phyloP scores from a whole-genome alignment of 169 alveolate species.

The Babesia ovis region DNA sequence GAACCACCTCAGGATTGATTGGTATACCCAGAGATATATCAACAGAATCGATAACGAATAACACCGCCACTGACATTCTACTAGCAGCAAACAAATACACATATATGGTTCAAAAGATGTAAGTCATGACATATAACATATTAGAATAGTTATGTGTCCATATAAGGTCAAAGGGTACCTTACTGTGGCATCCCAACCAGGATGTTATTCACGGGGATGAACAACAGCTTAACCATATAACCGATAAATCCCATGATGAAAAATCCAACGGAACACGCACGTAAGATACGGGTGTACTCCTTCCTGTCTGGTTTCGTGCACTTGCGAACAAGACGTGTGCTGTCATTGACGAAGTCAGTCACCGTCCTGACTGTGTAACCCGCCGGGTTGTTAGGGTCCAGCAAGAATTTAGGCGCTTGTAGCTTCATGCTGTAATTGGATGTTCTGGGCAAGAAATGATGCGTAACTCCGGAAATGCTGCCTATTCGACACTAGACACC shows the following conservation, averaged over 20 bases:
- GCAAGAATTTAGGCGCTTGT: constrained; percentile 69
- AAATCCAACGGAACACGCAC: constrained; percentile 93
- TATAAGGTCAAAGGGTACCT: background rate
- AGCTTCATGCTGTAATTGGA: constrained; percentile 44
- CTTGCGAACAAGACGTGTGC: constrained; percentile 88
- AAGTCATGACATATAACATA: background rate
- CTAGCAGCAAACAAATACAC: no score
- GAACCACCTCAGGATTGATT: no score
- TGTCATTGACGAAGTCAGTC: constrained; percentile 86
- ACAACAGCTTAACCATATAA: constrained; percentile 89
- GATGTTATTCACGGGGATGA: constrained; percentile 93
- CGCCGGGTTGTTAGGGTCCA: constrained; percentile 80
- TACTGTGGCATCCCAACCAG: constrained; percentile 78
- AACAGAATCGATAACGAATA: no score
- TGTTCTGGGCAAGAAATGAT: background rate
- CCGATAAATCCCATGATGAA: constrained; percentile 95
- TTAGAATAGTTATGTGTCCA: background rate
- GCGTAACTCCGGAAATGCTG: background rate
- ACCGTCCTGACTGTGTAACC: constrained; percentile 81
- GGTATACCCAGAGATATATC: no score
- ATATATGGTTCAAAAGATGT: no score
- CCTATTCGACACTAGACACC: constrained; percentile 17
- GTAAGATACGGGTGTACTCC: constrained; percentile 80
- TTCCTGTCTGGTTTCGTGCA: constrained; percentile 93
- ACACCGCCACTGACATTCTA: no score